Conservation (phyloP, 495 filamentous ascomycete species). For the Tuber aestivum region DNA sequence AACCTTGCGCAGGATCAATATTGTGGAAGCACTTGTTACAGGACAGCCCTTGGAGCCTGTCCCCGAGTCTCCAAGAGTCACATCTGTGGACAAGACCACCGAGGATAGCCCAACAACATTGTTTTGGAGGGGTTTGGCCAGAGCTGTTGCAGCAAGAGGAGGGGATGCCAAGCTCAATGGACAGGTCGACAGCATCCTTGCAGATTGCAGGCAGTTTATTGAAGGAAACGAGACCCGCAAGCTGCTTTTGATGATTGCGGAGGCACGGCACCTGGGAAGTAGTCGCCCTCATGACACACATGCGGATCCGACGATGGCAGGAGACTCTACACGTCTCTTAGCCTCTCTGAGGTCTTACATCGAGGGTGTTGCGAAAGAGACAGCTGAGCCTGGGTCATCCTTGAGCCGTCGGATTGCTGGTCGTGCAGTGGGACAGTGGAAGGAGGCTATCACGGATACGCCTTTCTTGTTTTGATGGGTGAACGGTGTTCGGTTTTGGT, state of each 20-base stretch:
- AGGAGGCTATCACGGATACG: constrained; percentile 26
- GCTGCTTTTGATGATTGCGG: constrained; percentile 34
- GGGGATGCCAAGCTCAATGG: constrained; percentile 20
- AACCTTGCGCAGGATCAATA: constrained; percentile 34
- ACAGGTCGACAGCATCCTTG: constrained; percentile 21
- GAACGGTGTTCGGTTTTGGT: background rate
- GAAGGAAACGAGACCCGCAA: constrained; percentile 31
- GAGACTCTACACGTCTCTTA: constrained; percentile 17
- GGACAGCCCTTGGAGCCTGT: constrained; percentile 24
- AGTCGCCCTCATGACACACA: constrained; percentile 19
- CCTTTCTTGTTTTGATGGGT: constrained; percentile 30
- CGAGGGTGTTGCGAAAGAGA: constrained; percentile 17
- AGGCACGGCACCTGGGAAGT: constrained; percentile 25
- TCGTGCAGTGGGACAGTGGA: constrained; percentile 38
- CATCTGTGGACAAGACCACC: constrained; percentile 6
- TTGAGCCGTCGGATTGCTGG: constrained; percentile 40
- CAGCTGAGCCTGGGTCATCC: background rate
- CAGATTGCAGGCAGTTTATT: constrained; percentile 22
- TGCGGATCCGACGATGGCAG: constrained; percentile 22
- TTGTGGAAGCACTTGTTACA: constrained; percentile 35
- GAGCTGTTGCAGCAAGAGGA: constrained; percentile 25
- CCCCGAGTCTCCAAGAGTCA: constrained; percentile 4
- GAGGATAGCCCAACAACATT: constrained; percentile 14
- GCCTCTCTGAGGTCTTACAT: constrained; percentile 23
- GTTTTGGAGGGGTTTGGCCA: constrained; percentile 34